A percentile compares a stretch with the other conserved stretches of the same genome.
Evolutionary conservation across 2,329 filamentous ascomycete species (phyloP).

Genomic region (Coniochaeta sp.): DNA sequence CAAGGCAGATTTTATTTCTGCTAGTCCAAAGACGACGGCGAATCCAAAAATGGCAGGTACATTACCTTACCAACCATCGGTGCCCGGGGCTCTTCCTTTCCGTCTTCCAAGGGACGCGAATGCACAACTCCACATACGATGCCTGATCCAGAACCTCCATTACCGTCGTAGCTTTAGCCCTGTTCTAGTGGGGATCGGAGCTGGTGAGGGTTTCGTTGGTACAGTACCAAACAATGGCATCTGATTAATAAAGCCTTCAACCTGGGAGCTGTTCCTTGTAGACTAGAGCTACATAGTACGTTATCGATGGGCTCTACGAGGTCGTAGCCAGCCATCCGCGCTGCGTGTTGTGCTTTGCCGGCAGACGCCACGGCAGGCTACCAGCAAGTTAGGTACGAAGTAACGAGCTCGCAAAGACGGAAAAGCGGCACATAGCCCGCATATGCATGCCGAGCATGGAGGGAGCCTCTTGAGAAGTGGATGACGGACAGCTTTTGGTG

Average conservation of each 20-base stretch:
- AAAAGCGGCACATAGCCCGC: not conserved
- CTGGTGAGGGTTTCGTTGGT: not conserved
- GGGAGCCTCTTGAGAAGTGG: not conserved
- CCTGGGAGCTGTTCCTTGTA: too few relatives aligned
- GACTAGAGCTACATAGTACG: not conserved
- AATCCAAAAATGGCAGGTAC: not conserved
- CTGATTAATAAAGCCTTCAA: not conserved
- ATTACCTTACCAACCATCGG: not conserved
- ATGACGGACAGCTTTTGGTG: not conserved
- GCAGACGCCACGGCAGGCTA: not conserved
- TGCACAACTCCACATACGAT: too few relatives aligned
- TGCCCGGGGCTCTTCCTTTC: not conserved
- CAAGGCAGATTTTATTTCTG: not conserved
- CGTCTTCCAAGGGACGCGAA: not conserved
- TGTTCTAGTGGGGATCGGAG: not conserved
- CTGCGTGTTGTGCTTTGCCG: too few relatives aligned
- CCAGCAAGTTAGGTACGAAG: not conserved
- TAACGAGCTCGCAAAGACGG: not conserved
- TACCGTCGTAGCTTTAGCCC: too few relatives aligned
- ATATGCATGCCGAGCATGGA: not conserved
- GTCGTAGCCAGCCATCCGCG: not conserved
- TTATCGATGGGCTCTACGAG: not conserved
- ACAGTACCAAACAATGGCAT: not conserved
- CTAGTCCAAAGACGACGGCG: not conserved
- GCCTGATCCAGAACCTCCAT: too few relatives aligned